phyloP scores from a whole-genome alignment of 495 filamentous ascomycete genomes.

The Penicillium subrubescens region DNA sequence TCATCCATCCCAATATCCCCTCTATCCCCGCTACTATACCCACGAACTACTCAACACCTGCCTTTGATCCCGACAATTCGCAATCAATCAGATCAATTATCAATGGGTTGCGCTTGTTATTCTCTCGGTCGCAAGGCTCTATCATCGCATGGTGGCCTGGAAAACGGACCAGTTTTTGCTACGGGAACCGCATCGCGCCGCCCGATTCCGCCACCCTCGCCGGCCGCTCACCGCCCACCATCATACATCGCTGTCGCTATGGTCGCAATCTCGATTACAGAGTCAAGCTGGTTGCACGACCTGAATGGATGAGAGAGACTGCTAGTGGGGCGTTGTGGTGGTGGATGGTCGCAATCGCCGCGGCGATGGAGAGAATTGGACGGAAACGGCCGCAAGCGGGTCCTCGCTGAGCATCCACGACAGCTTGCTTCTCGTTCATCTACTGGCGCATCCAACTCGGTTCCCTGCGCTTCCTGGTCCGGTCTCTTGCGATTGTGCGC shows the following conservation, averaged over 20 bases:
- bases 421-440: background rate
- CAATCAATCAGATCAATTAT: background rate
- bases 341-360: slow-evolving; percentile 29
- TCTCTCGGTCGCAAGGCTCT: background rate
- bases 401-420: background rate
- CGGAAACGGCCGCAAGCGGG: slow-evolving; percentile 30
- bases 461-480: background rate
- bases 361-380: slow-evolving; percentile 9
- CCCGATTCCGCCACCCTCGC: slow-evolving; percentile 1
- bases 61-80: background rate
- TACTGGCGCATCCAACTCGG: background rate
- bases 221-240: slow-evolving; percentile 8
- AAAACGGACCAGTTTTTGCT: slow-evolving; percentile 12
- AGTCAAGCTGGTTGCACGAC: slow-evolving; percentile 1
- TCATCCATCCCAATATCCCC: slow-evolving; percentile 10
- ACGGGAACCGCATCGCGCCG: slow-evolving; percentile 10
- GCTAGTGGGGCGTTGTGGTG: slow-evolving; percentile 7
- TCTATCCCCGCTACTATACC: slow-evolving; percentile 1
- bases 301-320: background rate
- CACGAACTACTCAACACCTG: background rate
- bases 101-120: background rate
- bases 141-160: background rate
- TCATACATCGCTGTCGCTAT: slow-evolving; percentile 5
- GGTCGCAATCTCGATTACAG: background rate
- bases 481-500: background rate